Evolutionary conservation across 257 asterid genomes (phyloP), one percentile per base, ranked within the genome.

Genomic region (Henckelia pumila): DNA sequence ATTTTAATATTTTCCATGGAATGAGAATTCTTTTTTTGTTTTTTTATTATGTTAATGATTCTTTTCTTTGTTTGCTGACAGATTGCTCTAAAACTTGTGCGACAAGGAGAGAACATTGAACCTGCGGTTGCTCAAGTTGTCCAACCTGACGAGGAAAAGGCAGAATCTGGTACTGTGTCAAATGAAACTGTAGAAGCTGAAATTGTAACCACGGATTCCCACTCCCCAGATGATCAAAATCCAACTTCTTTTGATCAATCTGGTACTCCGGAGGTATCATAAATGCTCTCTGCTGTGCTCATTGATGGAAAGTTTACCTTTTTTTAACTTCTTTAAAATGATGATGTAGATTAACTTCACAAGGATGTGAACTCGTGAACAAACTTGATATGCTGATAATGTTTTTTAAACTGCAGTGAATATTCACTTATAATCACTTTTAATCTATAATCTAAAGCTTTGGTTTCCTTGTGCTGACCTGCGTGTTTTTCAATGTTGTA

Each of bases 81-180:
- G 99, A 91, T 94, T 72, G 97, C 96, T 59, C 82, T 91, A 58
- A 81, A 88, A 76, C 93, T 91, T 77, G 99, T 94, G 49, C 87
- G 96, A 16, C 70, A 78, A 68, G 89, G 85, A 70, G 80, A 76
- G 68, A 44, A 73, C 40, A 50, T 59, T 49, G 83, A 82, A 64
- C 78, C 81, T 61, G 71, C 32, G 37, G 72, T 53, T 62, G 56
- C 68, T 16, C 77, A 44, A 47, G 49, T 62, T 50, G 70, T 32
- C 49, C 77, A 72, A 67, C 72, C 50, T 20, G 64, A 56, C 68
- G 72, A 75, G 81, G 73, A 69, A 47, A 82, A 75, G 70, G 72
- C 70, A 53, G 78, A 80, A 67, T 61, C 82, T 66, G 77, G 52
- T 60, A 61, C 76, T 26, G 71, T 23, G 65, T 52, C 79, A 19